Evolutionary conservation across 2,329 filamentous ascomycete genomes (phyloP).

Genomic region (Zymoseptoria brevis): DNA sequence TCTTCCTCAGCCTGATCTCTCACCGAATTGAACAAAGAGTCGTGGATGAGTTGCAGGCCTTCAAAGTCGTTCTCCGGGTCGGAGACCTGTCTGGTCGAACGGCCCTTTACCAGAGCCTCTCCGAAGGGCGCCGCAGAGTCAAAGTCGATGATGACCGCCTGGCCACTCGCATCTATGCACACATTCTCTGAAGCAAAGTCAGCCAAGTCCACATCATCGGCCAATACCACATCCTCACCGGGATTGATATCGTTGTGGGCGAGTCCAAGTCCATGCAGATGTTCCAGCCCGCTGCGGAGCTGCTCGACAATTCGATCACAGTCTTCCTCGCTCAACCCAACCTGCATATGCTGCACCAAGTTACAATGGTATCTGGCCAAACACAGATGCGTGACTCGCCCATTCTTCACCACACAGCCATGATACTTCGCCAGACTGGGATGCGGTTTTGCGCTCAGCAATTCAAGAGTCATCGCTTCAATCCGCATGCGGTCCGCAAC

Average conservation of each 20-base stretch:
- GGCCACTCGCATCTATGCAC: constrained; percentile 26
- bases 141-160: constrained; percentile 32
- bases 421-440: constrained; percentile 25
- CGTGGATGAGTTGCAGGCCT: constrained; percentile 5
- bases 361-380: constrained; percentile 23
- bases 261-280: constrained; percentile 31
- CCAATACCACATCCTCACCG: constrained; percentile 5
- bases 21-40: not conserved
- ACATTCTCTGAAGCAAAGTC: constrained; percentile 22
- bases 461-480: constrained; percentile 23
- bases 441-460: constrained; percentile 22
- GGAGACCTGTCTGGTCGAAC: constrained; percentile 10
- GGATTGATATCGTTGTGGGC: constrained; percentile 18
- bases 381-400: constrained; percentile 24
- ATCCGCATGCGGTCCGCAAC: constrained; percentile 24
- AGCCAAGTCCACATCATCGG: not conserved
- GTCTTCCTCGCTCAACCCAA: constrained; percentile 14
- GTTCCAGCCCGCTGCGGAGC: constrained; percentile 25
- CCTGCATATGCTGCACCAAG: constrained; percentile 17
- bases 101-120: constrained; percentile 21
- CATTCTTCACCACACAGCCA: constrained; percentile 23
- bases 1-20: not conserved
- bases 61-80: constrained; percentile 16
- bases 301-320: constrained; percentile 16
- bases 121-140: constrained; percentile 29